Base-by-base conservation (phyloP, 495 filamentous ascomycete genomes). In the Corynascus novoguineensis region DNA sequence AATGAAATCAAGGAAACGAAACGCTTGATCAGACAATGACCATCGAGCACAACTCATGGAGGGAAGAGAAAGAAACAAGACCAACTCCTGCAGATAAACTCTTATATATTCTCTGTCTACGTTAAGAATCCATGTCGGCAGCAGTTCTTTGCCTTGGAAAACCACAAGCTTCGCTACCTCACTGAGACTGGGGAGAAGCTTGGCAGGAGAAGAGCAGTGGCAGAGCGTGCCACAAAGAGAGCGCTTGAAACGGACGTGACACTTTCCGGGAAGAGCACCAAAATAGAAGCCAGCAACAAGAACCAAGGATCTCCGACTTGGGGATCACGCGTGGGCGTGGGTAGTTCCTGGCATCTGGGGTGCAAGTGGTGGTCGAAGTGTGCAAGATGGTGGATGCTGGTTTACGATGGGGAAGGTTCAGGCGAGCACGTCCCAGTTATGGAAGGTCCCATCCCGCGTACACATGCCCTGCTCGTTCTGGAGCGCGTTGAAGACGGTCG, bases 11-110 rank as follows among this genome's bases (percentile, higher is more conserved):
- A 48, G 57, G 37, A 27, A 37, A 60, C 58, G 58, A 59, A 65
- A 68, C 60, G 59, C 35, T 57, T 60, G 54, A 55, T 62, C 55
- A 60, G 57, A 63, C 60, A 68, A 57, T 53, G 50, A 66, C 40
- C 31, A 51, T 49, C 65, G 67, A 73, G 66, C 69, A 62, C 66
- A 70, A 73, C 71, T 71, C 64, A 65, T 64, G 70, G 15, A 57
- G 55, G 61, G 64, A 63, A 49, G 60, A 38, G 44, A 61, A 55
- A 32, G 17, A 41, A 46, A 21, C 48, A 52, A 41, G 45, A 55
- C 40, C 34, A 9, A 40, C 45, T 34, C 29, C 58, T 21, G 50
- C 60, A 34, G 59, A 55, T 46, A 54, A 60, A 63, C 62, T 65
- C 71, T 73, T 73, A 73, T 62, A 62, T 29, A 41, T 15, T 50